Percentiles rank a stretch among this genome's conserved stretches.
These are phyloP conservation scores for Elaeagnus macrophylla DNA, from an alignment of 306 rosid genomes.

Conservation along the genomic window DNA sequence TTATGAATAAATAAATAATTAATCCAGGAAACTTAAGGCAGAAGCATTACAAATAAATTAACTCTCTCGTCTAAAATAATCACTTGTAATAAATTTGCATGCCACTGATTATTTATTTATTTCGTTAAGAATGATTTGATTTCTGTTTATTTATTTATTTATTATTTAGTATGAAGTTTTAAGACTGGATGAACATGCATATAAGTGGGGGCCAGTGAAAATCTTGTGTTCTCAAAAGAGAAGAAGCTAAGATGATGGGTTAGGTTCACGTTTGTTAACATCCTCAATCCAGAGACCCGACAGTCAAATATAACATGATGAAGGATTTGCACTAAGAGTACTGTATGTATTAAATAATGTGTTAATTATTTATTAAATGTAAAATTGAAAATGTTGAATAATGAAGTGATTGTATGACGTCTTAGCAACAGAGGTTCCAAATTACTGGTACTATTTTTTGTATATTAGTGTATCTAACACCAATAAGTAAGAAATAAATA, in stretches of 20 bases:
- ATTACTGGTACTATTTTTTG: too few species aligned
- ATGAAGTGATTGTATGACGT: too few species aligned
- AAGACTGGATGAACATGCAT: background rate
- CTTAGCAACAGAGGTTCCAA: too few species aligned
- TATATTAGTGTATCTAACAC: too few species aligned
- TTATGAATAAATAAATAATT: constrained; percentile 3
- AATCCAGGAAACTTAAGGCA: constrained; percentile 31
- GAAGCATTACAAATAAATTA: constrained; percentile 31
- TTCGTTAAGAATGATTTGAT: too few species aligned
- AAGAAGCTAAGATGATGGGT: constrained; percentile 53
- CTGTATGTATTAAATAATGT: too few species aligned
- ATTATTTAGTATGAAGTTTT: background rate
- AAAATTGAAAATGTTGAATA: too few species aligned
- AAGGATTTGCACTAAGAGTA: constrained; percentile 50
- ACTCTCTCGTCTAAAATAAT: constrained; percentile 12
- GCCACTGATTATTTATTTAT: too few species aligned
- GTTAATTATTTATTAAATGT: too few species aligned
- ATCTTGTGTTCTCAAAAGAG: constrained; percentile 45
- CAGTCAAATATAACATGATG: constrained; percentile 60
- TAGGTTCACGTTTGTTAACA: constrained; percentile 73
- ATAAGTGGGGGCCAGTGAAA: constrained; percentile 38
- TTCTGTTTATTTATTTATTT: too few species aligned
- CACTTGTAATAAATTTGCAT: constrained; percentile 7
- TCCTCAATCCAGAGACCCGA: constrained; percentile 18
- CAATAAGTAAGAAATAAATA: too few species aligned